Base-by-base conservation (phyloP, 208 protist species). In the Blechomonas ayalai region DNA sequence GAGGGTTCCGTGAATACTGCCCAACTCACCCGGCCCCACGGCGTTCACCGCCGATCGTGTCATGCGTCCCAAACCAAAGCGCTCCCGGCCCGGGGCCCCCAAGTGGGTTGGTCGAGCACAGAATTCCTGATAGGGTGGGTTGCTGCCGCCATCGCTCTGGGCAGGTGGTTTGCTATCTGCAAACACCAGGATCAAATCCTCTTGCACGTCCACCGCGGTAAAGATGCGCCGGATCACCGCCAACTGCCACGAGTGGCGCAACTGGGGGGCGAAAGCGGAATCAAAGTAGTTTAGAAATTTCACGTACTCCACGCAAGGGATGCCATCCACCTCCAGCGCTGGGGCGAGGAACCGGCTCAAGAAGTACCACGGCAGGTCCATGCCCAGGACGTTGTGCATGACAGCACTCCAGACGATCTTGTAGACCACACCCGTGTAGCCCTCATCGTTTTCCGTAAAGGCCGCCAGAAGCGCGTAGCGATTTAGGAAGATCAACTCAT, bases 291-390 rank as follows among this genome's bases (percentile, higher is more conserved):
- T 43, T 5, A 94, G 57, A 45, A 91, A 94, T 16, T 59, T 55
- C n/a, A 74, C 73, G 50, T 90, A 94, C 52, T 79, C 61, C n/a
- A 94, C 70, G 16, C 56, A 72, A 15, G 74, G 66, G 23, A 83
- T 73, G 36, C 67, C 82, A 46, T 79, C 61, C 19, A 81, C 52
- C 29, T 72, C 60, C 10, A 75, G 39, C n/a, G 62, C 58, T 16
- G 70, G 67, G 3, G 54, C 48, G 16, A 94, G 44, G 47, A 78
- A 90, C 53, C 80, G 63, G 43, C 72, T 78, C 15, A 94, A 59
- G 60, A 77, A 90, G 49, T 85, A 90, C 85, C 85, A 94, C 19
- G 85, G 82, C 24, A 94, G 51, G 41, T 91, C 77, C 4, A 91
- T 39, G 16, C 69, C 63, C 15, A 89, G 47, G 23, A 89, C 70